Evolutionary conservation across 495 filamentous ascomycete species (phyloP).

Genomic region (Neurospora sp.): DNA sequence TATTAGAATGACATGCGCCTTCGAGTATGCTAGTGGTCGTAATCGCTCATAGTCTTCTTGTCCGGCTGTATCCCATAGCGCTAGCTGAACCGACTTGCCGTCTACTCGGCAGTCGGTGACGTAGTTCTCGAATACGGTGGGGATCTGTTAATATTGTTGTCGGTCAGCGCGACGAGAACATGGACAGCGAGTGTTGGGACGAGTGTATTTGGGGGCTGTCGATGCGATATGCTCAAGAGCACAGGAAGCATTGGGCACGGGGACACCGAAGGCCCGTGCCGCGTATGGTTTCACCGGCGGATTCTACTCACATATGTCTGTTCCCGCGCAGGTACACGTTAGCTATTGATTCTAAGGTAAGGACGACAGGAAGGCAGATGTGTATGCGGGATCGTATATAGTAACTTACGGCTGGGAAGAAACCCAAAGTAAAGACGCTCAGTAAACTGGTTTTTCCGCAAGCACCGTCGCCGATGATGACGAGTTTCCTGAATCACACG

Average conservation of each 20-base stretch:
- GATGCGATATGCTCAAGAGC: not conserved
- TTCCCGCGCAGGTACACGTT: constrained; percentile 3
- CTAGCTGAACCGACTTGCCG: constrained; percentile 94
- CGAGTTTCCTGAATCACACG: constrained; percentile 66
- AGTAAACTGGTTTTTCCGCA: constrained; percentile 97
- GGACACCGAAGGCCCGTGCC: not conserved
- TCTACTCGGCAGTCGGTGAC: constrained; percentile 98
- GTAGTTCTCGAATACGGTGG: constrained; percentile 99
- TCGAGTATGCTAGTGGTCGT: constrained; percentile 90
- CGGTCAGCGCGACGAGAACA: constrained; percentile 1
- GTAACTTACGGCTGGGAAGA: constrained; percentile 86
- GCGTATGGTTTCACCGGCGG: not conserved
- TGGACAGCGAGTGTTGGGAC: not conserved
- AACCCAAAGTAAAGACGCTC: constrained; percentile 95
- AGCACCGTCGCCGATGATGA: constrained; percentile 97
- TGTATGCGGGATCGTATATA: not conserved
- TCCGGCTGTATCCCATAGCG: constrained; percentile 98
- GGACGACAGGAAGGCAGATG: not conserved
- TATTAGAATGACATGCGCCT: constrained; percentile 95
- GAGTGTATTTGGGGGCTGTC: not conserved
- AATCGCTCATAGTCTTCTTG: constrained; percentile 97
- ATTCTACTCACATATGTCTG: constrained; percentile 61
- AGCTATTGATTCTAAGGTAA: constrained; percentile 1
- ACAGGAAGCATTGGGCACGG: not conserved
- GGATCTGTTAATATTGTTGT: constrained; percentile 51